phyloP scores from a whole-genome alignment of 2,329 filamentous ascomycete species.

The Coniochaeta sp. region DNA sequence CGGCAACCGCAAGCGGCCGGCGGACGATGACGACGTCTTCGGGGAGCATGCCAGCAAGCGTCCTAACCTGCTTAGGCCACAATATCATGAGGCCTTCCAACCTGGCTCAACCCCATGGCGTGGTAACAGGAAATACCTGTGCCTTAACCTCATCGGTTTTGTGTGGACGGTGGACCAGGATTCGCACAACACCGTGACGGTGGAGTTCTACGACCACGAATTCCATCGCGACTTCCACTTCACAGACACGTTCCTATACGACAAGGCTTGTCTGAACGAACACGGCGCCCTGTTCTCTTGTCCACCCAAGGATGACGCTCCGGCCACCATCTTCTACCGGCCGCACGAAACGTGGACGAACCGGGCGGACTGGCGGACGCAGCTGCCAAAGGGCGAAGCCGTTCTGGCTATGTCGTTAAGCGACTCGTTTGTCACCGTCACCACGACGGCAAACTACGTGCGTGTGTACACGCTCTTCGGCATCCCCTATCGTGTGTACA shows the following conservation, averaged over 20 bases:
- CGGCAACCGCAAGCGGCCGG: slow-evolving; percentile 39
- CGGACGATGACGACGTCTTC: slow-evolving; percentile 44
- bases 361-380: slow-evolving; percentile 81
- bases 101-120: slow-evolving; percentile 94
- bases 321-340: slow-evolving; percentile 87
- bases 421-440: slow-evolving; percentile 84
- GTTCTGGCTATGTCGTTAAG: slow-evolving; percentile 85
- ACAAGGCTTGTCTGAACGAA: slow-evolving; percentile 88
- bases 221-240: slow-evolving; percentile 94
- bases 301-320: slow-evolving; percentile 56
- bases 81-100: slow-evolving; percentile 80
- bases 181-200: slow-evolving; percentile 84
- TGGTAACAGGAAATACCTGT: slow-evolving; percentile 88
- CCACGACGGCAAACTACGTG: slow-evolving; percentile 81
- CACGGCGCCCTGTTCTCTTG: slow-evolving; percentile 82
- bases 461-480: slow-evolving; percentile 91
- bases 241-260: slow-evolving; percentile 90
- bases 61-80: slow-evolving; percentile 46
- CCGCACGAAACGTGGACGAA: slow-evolving; percentile 97
- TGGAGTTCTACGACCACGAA: slow-evolving; percentile 95
- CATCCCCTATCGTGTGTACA: slow-evolving; percentile 79
- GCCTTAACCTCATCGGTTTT: slow-evolving; percentile 86
- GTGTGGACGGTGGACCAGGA: slow-evolving; percentile 98
- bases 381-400: slow-evolving; percentile 79
- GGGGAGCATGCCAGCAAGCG: slow-evolving; percentile 41